Evolutionary conservation across 1,139 yeast genomes (phyloP), one percentile per base, ranked within the genome.

Genomic region (Pichia inconspicua): DNA sequence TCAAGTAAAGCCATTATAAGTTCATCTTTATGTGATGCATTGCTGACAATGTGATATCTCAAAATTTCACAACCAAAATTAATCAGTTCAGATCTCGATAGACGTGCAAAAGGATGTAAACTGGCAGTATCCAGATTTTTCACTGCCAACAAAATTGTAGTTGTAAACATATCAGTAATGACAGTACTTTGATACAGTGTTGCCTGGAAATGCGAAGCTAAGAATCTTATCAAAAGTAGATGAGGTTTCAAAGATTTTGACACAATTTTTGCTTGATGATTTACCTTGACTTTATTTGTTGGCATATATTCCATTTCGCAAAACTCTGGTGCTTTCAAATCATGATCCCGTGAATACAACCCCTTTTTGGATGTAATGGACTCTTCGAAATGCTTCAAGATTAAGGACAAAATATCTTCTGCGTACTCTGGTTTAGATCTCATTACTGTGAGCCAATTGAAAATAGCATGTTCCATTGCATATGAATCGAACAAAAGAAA

Each of bases 241-340:
- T 92, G 97, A 0, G 95, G 87, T 49, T 82, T 83, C 57, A 88
- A 72, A n/a, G 72, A 66, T 46, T 73, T 69, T 9, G 73, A 70
- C 0, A 79, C 78, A 5, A 64, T 53, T 5, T 66, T 65, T 1
- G 88, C 80, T 35, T 71, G 66, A 54, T 75, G 75, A 51, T 78
- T 75, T n/a, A 82, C 73, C 10, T 70, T 73, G 41, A 72, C 72
- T 56, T 79, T 81, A 66, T 85, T 83, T 46, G 95, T 81, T 15
- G 98, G 97, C 1, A 89, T 72, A 61, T 94, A 94, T 57, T 87
- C 95, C 98, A 92, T 92, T 51, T 72, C 74, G 54, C 76, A 69
- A 60, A 73, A 84, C 50, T 83, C 88, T 8, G 95, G 84, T 45
- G 72, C 72, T 1, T 60, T 61, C n/a, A 80, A 64, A 62, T 89